Base-by-base conservation (phyloP, 2,329 filamentous ascomycete genomes). In the Dendryphion nanum region DNA sequence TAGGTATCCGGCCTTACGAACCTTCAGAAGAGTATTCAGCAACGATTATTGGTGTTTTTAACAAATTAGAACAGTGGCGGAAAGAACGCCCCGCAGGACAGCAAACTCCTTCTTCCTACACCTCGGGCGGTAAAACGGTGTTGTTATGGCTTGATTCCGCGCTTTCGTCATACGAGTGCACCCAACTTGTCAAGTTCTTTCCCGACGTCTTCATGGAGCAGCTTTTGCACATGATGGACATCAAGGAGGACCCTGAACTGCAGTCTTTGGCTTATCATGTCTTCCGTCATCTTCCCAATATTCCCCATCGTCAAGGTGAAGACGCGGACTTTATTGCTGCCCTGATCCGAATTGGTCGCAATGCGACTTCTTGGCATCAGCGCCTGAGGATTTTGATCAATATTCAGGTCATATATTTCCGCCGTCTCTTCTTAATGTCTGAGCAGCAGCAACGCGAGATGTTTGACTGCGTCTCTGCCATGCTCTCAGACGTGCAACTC, bases 141-240 rank as follows among this genome's bases (percentile, higher is more conserved):
- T 75, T 98, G 2, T 81, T 93, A 31, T 98, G 93, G 93, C 80
- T 98, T 4, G 93, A 98, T 67, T 86, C 82, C 33, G 93, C 89
- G 13, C 75, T 98, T 3, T 89, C 87, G 3, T 95, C 89, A 1
- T 86, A 94, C 47, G 93, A 97, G 63, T 98, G 93, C 67, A 95
- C 82, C 0, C 85, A 93, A 59, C 79, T 98, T 12, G 81, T 94
- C 14, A 82, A 84, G 3, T 97, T 96, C 77, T 97, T 98, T 73
- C 86, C 89, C 0, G 78, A 86, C 23, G 76, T 85, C 0, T 91
- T 97, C 59, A 93, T 95, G 64, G 87, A 93, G 55, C 87, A 96
- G 63, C 79, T 98, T 12, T 73, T 98, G 36, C 90, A 98, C 72
- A 98, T 98, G 93, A 98, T 98, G 91, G 93, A 98, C 59, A 89